Base-by-base conservation (phyloP, 768 basidiomycete genomes). In the Phanerodontia chrysosporium region DNA sequence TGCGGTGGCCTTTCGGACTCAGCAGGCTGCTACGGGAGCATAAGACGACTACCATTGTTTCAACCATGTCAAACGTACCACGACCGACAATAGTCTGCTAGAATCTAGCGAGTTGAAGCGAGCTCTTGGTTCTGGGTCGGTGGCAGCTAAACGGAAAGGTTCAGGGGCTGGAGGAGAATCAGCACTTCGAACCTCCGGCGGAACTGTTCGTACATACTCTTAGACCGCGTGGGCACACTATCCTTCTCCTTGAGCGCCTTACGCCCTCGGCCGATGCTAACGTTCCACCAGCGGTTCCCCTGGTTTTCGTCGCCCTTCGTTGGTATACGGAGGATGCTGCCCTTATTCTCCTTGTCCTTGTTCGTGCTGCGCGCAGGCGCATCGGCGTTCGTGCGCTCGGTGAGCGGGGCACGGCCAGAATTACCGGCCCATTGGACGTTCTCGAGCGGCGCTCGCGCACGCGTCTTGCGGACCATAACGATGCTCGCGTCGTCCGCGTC, bases 261-360 rank as follows among this genome's bases (percentile, higher is more conserved):
- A 64, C 86, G 73, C 10, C 87, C 87, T 14, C 88, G 74, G 6
- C 88, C 85, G 59, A 92, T 85, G 62, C 81, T n/a, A n/a, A n/a
- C n/a, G n/a, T n/a, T 53, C 91, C 90, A 92, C 89, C 90, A 92
- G 70, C 85, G 88, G 66, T 80, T 78, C 65, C 78, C 82, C 60
- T 78, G 8, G 44, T 80, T 82, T 61, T 79, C 76, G 45, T 79
- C 78, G 27, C 60, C 69, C 70, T 79, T 81, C 7, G n/a, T n/a
- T n/a, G 52, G 52, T 56, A 75, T 61, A 66, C 76, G 76, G 57
- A 74, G 66, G 59, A 68, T 45, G 21, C 65, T 61, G 46, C 58
- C 64, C 61, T 51, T 62, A 65, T 57, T 60, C 46, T 58, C n/a
- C 64, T 69, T 70, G 36, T 58, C 56, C 65, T 75, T 76, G 29